Conservation (phyloP, 2,329 filamentous ascomycete species). For the Cladosporium sp. region DNA sequence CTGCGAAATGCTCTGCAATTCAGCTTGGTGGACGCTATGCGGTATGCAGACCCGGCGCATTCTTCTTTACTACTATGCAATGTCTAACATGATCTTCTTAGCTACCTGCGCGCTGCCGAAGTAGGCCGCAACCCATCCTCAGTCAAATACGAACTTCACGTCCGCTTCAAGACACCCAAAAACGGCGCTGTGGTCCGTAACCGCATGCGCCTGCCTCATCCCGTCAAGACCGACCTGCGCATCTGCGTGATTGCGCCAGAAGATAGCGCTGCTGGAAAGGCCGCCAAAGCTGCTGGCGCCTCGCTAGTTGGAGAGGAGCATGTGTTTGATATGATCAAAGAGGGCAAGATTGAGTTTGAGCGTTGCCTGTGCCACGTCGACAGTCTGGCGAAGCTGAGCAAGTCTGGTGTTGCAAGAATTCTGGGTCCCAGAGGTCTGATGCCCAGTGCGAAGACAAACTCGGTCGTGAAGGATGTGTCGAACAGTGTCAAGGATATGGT, state of each 20-base stretch:
- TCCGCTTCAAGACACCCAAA: slow-evolving; percentile 78
- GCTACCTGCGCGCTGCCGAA: slow-evolving; percentile 87
- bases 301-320: slow-evolving; percentile 79
- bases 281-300: slow-evolving; percentile 75
- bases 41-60: slow-evolving; percentile 48
- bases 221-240: slow-evolving; percentile 80
- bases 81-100: slow-evolving; percentile 35
- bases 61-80: slow-evolving; percentile 15
- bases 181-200: slow-evolving; percentile 84
- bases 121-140: slow-evolving; percentile 71
- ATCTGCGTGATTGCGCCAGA: slow-evolving; percentile 92
- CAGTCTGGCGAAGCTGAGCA: slow-evolving; percentile 72
- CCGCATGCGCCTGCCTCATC: slow-evolving; percentile 81
- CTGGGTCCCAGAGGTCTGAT: slow-evolving; percentile 88
- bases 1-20: slow-evolving; percentile 67
- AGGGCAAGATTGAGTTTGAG: slow-evolving; percentile 80
- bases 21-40: slow-evolving; percentile 86
- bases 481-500: slow-evolving; percentile 75
- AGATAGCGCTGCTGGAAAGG: slow-evolving; percentile 66
- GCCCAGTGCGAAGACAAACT: slow-evolving; percentile 84
- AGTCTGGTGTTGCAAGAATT: slow-evolving; percentile 73
- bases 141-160: slow-evolving; percentile 82
- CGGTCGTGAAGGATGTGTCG: slow-evolving; percentile 76
- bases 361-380: slow-evolving; percentile 79
- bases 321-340: slow-evolving; percentile 73